Evolutionary conservation across 2,329 filamentous ascomycete species (phyloP).

Genomic region (Amesomyces nigricolor): DNA sequence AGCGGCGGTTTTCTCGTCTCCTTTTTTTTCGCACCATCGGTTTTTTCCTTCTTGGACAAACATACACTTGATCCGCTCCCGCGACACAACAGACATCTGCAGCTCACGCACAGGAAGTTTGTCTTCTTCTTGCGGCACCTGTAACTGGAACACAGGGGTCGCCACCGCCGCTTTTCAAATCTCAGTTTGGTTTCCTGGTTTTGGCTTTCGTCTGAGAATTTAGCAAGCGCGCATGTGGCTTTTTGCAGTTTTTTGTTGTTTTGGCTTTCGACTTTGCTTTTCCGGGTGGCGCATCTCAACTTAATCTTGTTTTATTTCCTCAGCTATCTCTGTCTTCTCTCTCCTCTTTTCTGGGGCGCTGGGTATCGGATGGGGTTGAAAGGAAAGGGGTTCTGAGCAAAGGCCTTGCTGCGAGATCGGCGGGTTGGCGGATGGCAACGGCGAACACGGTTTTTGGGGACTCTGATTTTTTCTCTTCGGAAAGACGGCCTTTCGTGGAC

Average conservation of each 20-base stretch:
- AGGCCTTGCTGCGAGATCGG: conserved; percentile 24
- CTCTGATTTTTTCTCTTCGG: conserved; percentile 15
- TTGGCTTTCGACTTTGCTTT: conserved; percentile 24
- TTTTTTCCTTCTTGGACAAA: conserved; percentile 19
- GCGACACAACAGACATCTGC: conserved; percentile 32
- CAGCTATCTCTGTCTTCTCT: conserved; percentile 22
- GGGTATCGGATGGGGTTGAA: conserved; percentile 16
- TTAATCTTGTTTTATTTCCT: conserved; percentile 27
- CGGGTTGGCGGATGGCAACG: conserved; percentile 20
- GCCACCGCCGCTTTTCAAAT: conserved; percentile 25
- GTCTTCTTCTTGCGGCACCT: conserved; percentile 19
- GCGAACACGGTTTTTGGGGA: conserved; percentile 18
- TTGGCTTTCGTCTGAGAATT: conserved; percentile 19
- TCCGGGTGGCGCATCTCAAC: conserved; percentile 20
- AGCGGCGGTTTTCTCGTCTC: not conserved
- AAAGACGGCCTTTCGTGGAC: conserved; percentile 2
- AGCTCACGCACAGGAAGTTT: conserved; percentile 44
- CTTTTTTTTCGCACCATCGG: conserved; percentile 13
- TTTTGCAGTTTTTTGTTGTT: conserved; percentile 30
- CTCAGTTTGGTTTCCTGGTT: conserved; percentile 31
- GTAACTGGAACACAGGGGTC: conserved; percentile 20
- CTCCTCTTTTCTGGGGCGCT: conserved; percentile 25
- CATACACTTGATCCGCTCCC: conserved; percentile 31
- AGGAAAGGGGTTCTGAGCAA: conserved; percentile 19
- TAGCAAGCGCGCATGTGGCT: conserved; percentile 35